Base-by-base conservation (phyloP, 768 basidiomycete species). In the Leccinellum luteum region DNA sequence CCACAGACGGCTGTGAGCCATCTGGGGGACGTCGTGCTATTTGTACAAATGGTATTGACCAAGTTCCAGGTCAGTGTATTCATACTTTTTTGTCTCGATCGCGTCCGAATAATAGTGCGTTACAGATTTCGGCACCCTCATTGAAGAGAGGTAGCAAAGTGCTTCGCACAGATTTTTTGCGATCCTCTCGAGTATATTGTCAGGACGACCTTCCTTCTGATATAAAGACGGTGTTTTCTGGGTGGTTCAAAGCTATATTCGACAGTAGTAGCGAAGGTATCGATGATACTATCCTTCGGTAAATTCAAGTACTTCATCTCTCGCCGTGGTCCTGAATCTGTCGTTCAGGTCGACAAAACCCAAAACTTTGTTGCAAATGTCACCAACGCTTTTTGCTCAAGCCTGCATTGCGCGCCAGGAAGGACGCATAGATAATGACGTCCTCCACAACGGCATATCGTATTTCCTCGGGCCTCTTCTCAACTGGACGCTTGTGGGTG, bases 1-100 rank as follows among this genome's bases (percentile, higher is more conserved):
- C 91, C 91, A 17, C 91, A 92, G 70, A 88, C 86, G 17, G 90
- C 90, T 5, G 81, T 92, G 38, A 84, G 81, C 58, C 86, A 90
- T 68, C 74, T 92, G 2, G 91, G 91, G 3, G 82, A 90, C 60
- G 80, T 92, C n/a, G 86, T 92, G 15, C 66, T 92, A 35, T 90
- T 92, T 64, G 71, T 83, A 7, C 90, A 92, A 68, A 80, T 81
- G 60, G 78, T 81, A 17, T 70, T 87, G 32, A 77, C 79, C n/a
- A 82, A 85, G 52, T 92, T 84, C 66, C 82, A 85, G 67, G 90
- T 83, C 52, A 63, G 78, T 68, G 32, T 43, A 34, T 35, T 49
- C 4, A 32, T 30, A 14, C 45, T 31, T 31, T 13, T 28, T 13
- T 34, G 59, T n/a, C n/a, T 47, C 15, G 14, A 31, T 21, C 3